A percentile compares a stretch with the other conserved stretches of the same genome.
phyloP scores from a whole-genome alignment of 2,329 filamentous ascomycete species.

The Pseudopyrenochaeta lycopersici region DNA sequence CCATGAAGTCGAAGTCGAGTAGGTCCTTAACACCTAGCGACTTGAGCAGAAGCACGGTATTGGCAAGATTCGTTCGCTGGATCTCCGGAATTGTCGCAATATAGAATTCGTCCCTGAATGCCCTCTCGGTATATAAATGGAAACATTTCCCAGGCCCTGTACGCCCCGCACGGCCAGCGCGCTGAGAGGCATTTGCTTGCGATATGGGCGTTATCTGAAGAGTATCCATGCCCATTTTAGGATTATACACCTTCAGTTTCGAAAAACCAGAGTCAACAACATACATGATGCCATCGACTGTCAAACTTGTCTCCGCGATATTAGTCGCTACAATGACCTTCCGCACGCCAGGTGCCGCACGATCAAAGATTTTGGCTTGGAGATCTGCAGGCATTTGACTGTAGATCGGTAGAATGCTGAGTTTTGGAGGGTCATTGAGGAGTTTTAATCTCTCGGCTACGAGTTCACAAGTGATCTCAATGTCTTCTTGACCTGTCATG shows the following conservation, averaged over 20 bases:
- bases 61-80: constrained; percentile 93
- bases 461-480: constrained; percentile 94
- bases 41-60: constrained; percentile 93
- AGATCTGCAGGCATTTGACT: constrained; percentile 99
- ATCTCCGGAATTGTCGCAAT: constrained; percentile 98
- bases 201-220: constrained; percentile 97
- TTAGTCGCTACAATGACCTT: constrained; percentile 99
- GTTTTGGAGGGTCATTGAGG: constrained; percentile 91
- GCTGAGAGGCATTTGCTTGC: constrained; percentile 92
- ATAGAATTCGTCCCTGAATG: constrained; percentile 95
- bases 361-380: constrained; percentile 97
- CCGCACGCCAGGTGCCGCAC: constrained; percentile 85
- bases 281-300: constrained; percentile 99
- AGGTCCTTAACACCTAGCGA: constrained; percentile 93
- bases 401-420: constrained; percentile 96
- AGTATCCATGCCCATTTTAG: constrained; percentile 99
- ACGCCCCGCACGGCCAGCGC: constrained; percentile 90
- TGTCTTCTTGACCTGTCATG: constrained; percentile 99
- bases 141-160: constrained; percentile 97
- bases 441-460: constrained; percentile 86
- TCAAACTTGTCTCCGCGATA: constrained; percentile 97
- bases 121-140: constrained; percentile 91
- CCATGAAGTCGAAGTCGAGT: constrained; percentile 98
- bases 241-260: constrained; percentile 98
- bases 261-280: constrained; percentile 96